Base-by-base conservation (phyloP, 192 early-diverging fungal species). In the Backusella psychrophila region DNA sequence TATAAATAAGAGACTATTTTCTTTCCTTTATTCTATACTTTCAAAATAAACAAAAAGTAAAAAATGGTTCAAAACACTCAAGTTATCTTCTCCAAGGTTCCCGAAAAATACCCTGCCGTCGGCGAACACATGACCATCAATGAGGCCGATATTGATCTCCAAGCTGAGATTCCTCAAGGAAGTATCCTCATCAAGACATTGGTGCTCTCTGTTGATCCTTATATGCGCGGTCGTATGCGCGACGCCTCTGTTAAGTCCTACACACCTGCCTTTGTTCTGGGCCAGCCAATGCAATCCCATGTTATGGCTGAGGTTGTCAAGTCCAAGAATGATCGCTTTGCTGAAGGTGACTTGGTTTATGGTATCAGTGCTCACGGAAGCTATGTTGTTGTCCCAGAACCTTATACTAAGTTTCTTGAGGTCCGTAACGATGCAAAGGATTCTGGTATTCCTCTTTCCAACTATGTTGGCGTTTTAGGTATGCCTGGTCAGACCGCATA, bases 401-500 rank as follows among this genome's bases (percentile, higher is more conserved):
- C 81, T 9, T 63, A 59, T 31, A 59, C 52, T 36, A 74, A 83
- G 26, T 66, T 75, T 3, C 56, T 78, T 2, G 69, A 74, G 8
- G 74, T 85, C 31, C 72, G 82, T 36, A 85, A 83, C 63, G 75
- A 85, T 7, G 70, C 84, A 8, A 82, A 71, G 14, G 77, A 72
- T 42, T 75, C 78, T 49, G 83, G 79, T 29, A 65, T 93, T 0
- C 89, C 89, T 29, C 74, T 91, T 8, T 77, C 83, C 3, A 84
- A 86, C 78, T 90, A 86, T 52, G 46, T 92, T n/a, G 91, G 93
- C 52, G 82, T 91, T 17, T 81, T 93, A 5, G 92, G 94, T 33
- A 95, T 95, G 92, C 90, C 95, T 34, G 90, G 92, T 33, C 84
- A 90, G 49, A 96, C 95, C 5, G 95, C 94, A 0, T 94, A 93